Evolutionary conservation across 2,329 filamentous ascomycete species (phyloP).

Genomic region (Sclerotinia glacialis): DNA sequence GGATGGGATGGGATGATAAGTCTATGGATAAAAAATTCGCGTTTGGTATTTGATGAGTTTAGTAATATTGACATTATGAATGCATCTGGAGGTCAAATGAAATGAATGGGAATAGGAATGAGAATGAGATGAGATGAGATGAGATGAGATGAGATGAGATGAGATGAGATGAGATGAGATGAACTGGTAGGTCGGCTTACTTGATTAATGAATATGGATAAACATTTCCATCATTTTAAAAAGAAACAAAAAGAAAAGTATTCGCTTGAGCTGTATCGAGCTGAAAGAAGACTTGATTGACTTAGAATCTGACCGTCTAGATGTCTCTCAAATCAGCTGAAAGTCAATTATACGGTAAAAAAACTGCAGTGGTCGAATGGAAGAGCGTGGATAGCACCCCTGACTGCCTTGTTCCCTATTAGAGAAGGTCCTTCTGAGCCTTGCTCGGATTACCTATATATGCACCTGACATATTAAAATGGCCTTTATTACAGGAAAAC

Average conservation of each 20-base stretch:
- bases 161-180: too few species aligned
- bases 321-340: background rate
- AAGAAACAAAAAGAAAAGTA: rapidly evolving
- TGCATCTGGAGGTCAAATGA: background rate
- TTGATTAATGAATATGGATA: background rate
- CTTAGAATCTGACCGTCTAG: background rate
- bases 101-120: too few species aligned
- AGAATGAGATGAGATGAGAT: too few species aligned
- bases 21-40: background rate
- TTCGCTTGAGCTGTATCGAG: background rate
- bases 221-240: background rate
- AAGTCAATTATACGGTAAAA: background rate
- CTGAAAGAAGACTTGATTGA: background rate
- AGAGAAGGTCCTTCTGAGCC: background rate
- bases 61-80: background rate
- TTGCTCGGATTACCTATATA: background rate
- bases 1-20: background rate
- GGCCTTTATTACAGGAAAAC: background rate
- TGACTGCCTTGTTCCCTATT: background rate
- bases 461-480: background rate
- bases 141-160: too few species aligned
- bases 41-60: background rate
- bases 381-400: too few species aligned
- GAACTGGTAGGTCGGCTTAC: background rate
- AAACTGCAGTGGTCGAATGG: too few species aligned